Percentiles rank a stretch among this genome's conserved stretches.
Conservation (phyloP, 2,329 filamentous ascomycete species). For the Onygenales sp. region DNA sequence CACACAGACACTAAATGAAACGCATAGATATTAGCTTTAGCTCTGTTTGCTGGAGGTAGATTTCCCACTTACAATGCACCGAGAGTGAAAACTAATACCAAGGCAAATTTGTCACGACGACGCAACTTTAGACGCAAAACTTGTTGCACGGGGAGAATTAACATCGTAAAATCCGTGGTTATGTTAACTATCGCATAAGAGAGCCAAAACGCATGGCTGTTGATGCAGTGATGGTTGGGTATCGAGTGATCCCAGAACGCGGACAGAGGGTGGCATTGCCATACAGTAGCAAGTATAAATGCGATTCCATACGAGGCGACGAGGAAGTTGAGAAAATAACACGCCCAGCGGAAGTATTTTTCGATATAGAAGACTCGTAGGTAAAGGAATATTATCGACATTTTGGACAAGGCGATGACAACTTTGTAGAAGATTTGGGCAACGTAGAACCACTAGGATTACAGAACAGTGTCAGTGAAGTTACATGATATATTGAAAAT, state of each 20-base stretch:
- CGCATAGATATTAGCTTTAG: not conserved
- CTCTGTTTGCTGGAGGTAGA: not conserved
- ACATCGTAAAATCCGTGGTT: constrained; percentile 16
- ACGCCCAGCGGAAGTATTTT: constrained; percentile 36
- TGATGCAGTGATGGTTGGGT: constrained; percentile 14
- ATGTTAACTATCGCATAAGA: constrained; percentile 18
- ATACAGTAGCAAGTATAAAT: constrained; percentile 15
- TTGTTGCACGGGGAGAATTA: constrained; percentile 16
- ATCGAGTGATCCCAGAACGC: constrained; percentile 16
- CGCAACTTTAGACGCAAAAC: constrained; percentile 14
- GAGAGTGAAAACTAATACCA: constrained; percentile 14
- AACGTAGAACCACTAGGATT: constrained; percentile 39
- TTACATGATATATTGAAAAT: not conserved
- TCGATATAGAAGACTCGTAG: constrained; percentile 42
- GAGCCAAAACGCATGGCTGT: constrained; percentile 13
- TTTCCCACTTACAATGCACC: constrained; percentile 15
- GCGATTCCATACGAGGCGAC: constrained; percentile 10
- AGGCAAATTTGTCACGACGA: constrained; percentile 12
- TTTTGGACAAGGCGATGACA: constrained; percentile 45
- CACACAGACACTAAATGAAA: constrained; percentile 5
- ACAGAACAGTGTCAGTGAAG: not conserved
- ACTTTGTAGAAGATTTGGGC: constrained; percentile 48
- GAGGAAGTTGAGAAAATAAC: constrained; percentile 20
- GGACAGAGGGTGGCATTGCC: constrained; percentile 16
- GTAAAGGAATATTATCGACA: constrained; percentile 46